Percentiles rank a stretch among this genome's conserved stretches.
Conservation (phyloP, 805 yeast genomes). For the Barnettozyma pratensis region DNA sequence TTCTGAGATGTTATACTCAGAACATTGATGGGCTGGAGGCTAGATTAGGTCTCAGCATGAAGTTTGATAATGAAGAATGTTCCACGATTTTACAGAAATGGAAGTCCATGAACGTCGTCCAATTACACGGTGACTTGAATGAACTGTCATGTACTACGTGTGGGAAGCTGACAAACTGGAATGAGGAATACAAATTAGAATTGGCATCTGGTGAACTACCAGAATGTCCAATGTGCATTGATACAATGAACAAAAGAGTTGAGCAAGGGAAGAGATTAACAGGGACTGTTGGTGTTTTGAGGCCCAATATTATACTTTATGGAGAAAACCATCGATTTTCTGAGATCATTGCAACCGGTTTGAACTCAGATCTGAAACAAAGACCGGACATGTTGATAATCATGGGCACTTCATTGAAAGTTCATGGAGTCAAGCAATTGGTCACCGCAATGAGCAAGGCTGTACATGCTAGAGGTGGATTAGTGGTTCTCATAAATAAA, state of each 20-base stretch:
- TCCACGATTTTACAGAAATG: constrained; percentile 34
- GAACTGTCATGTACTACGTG: constrained; percentile 74
- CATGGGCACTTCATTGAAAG: constrained; percentile 90
- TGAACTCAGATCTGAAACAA: constrained; percentile 57
- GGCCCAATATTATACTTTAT: constrained; percentile 88
- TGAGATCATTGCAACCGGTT: constrained; percentile 69
- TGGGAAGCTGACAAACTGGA: constrained; percentile 56
- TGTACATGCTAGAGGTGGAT: constrained; percentile 76
- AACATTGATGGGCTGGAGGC: constrained; percentile 88
- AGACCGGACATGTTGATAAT: constrained; percentile 79
- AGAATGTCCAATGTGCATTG: constrained; percentile 66
- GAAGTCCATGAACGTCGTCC: constrained; percentile 73
- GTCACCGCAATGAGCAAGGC: constrained; percentile 64
- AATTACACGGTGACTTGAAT: constrained; percentile 86
- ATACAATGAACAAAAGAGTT: constrained; percentile 48
- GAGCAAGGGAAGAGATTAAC: constrained; percentile 69
- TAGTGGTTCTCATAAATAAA: constrained; percentile 71
- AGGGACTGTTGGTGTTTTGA: constrained; percentile 64
- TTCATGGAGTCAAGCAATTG: constrained; percentile 79
- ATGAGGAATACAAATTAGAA: constrained; percentile 37
- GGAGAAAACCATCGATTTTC: constrained; percentile 93
- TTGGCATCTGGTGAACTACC: constrained; percentile 66
- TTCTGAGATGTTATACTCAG: constrained; percentile 87
- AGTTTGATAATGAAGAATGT: constrained; percentile 32
- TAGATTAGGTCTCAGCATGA: constrained; percentile 55